Percentiles rank a stretch among this genome's conserved stretches.
These are phyloP conservation scores for Platanthera zijinensis DNA, from an alignment of 106 monocot species.

Conservation along the genomic window DNA sequence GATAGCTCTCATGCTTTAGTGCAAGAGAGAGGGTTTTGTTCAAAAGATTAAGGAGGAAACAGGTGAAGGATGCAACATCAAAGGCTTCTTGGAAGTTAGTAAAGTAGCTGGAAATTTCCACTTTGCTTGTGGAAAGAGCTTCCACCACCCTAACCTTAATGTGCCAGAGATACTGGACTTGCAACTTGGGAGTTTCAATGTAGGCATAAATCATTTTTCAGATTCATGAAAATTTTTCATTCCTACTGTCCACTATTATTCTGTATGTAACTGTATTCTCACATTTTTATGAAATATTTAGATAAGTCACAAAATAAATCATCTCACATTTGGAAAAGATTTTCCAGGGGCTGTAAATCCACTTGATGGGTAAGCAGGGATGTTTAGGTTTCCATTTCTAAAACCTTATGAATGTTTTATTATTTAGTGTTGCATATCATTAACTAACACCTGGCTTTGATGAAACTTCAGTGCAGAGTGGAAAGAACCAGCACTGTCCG, in stretches of 20 bases:
- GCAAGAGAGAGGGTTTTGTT: slow-evolving; percentile 90
- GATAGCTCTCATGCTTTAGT: slow-evolving; percentile 11
- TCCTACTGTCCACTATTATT: neutral
- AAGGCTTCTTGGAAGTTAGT: slow-evolving; percentile 93
- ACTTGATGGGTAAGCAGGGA: slow-evolving; percentile 12
- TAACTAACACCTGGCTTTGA: slow-evolving; percentile 4
- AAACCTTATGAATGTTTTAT: neutral
- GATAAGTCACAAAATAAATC: slow-evolving; percentile 96
- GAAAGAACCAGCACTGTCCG: slow-evolving; percentile 49
- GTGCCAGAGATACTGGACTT: slow-evolving; percentile 58
- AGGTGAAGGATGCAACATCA: slow-evolving; percentile 95
- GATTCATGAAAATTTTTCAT: neutral
- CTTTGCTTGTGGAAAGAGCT: slow-evolving; percentile 87
- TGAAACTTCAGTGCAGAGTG: slow-evolving; percentile 53
- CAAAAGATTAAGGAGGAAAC: slow-evolving; percentile 87
- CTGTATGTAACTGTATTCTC: neutral
- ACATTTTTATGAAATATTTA: slow-evolving; percentile 19
- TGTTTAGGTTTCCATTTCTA: neutral
- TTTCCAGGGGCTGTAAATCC: slow-evolving; percentile 95
- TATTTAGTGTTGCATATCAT: neutral
- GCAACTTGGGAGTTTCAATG: slow-evolving; percentile 66
- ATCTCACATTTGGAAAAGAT: slow-evolving; percentile 85
- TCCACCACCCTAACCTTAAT: slow-evolving; percentile 52
- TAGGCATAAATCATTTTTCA: slow-evolving; percentile 19
- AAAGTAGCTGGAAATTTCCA: slow-evolving; percentile 99